These are phyloP conservation scores for Pochonia chlamydosporia DNA, from an alignment of 2,329 filamentous ascomycete species.

Conservation along the genomic window DNA sequence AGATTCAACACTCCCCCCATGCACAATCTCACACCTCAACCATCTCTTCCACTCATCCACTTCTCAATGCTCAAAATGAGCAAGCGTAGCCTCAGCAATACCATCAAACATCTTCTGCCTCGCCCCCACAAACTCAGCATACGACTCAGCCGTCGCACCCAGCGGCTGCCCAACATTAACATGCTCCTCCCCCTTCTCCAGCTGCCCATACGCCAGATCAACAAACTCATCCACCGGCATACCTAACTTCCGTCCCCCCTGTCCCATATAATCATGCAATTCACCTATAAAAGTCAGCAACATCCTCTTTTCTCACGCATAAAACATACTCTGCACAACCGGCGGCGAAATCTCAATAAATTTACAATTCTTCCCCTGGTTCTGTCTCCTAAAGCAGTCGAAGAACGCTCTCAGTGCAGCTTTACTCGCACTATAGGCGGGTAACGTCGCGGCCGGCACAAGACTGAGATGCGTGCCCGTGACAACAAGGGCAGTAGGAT, in stretches of 20 bases:
- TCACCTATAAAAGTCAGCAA: neutral
- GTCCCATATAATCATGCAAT: conserved; percentile 12
- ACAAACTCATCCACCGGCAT: conserved; percentile 33
- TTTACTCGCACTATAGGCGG: conserved; percentile 16
- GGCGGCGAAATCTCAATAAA: conserved; percentile 16
- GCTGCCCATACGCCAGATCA: conserved; percentile 37
- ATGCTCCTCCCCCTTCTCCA: conserved; percentile 35
- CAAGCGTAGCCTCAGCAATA: neutral
- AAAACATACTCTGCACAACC: conserved; percentile 12
- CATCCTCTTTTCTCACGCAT: too few relatives aligned
- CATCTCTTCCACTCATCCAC: too few relatives aligned
- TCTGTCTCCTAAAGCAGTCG: conserved; percentile 13
- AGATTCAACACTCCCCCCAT: too few relatives aligned
- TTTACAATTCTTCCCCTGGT: conserved; percentile 10
- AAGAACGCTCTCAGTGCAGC: conserved; percentile 16
- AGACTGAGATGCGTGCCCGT: conserved; percentile 14
- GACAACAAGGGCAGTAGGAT: conserved; percentile 11
- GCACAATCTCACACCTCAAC: too few relatives aligned
- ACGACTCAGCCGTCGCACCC: neutral
- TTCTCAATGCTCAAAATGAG: neutral
- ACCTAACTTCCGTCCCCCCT: conserved; percentile 16
- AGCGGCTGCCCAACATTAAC: neutral
- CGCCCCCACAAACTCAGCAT: neutral
- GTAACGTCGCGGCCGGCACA: conserved; percentile 12
- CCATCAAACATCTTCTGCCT: neutral